Evolutionary conservation across 192 early-diverging fungal genomes (phyloP).

Genomic region (Linnemannia schmuckeri): DNA sequence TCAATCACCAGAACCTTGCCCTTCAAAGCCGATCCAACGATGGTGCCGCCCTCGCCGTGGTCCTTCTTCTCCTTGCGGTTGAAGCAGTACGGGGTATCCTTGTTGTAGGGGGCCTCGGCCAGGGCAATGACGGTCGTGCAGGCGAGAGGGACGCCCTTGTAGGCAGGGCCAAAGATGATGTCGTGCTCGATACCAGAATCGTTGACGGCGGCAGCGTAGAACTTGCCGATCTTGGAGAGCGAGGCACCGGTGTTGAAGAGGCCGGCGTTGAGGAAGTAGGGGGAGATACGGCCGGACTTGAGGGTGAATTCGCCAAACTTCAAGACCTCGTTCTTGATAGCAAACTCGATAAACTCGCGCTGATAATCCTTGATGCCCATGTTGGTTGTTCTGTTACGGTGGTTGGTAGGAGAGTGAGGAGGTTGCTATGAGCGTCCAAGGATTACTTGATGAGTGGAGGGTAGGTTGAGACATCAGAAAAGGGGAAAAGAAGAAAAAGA

Average conservation of each 20-base stretch:
- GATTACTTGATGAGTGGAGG: background rate
- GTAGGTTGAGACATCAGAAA: conserved; percentile 36
- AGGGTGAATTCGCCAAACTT: conserved; percentile 94
- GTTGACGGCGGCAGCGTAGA: conserved; percentile 90
- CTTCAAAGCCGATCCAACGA: conserved; percentile 88
- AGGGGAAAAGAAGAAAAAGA: conserved; percentile 20
- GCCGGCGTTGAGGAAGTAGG: conserved; percentile 99
- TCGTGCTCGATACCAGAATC: conserved; percentile 80
- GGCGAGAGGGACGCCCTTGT: conserved; percentile 98
- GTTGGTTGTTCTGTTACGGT: background rate
- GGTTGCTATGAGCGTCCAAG: background rate
- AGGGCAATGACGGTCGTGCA: conserved; percentile 86
- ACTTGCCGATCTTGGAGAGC: conserved; percentile 85
- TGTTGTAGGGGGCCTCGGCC: conserved; percentile 62
- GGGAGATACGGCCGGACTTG: conserved; percentile 95
- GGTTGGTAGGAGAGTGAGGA: background rate
- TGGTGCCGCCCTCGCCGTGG: conserved; percentile 97
- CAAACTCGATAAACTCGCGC: conserved; percentile 94
- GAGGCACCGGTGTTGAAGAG: conserved; percentile 93
- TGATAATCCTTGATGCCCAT: conserved; percentile 82
- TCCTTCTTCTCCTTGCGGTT: conserved; percentile 99
- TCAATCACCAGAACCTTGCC: conserved; percentile 90
- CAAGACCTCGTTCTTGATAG: conserved; percentile 86
- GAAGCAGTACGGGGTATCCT: conserved; percentile 88
- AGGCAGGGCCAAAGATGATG: conserved; percentile 97